Percentiles rank a stretch among this genome's conserved stretches.
Evolutionary conservation across 73 alveolate species (phyloP).

Genomic region (Uronychia setigera): DNA sequence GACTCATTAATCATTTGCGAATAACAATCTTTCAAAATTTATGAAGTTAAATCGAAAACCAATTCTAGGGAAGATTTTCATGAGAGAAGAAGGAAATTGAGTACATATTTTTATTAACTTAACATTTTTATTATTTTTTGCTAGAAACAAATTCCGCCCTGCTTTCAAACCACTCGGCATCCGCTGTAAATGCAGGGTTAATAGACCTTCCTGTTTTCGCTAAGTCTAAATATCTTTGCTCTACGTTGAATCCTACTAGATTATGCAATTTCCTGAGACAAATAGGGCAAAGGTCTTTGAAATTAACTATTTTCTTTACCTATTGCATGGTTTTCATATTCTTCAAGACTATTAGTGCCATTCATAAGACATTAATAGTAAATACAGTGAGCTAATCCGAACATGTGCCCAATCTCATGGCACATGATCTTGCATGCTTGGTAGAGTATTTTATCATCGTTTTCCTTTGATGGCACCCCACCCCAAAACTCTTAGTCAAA

Average conservation of each 20-base stretch:
- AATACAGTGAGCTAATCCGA: constrained; percentile 91
- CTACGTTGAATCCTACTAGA: constrained; percentile 12
- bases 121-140: too few relatives aligned
- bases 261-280: constrained; percentile 71
- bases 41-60: too few relatives aligned
- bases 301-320: neutral
- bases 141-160: neutral
- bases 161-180: neutral
- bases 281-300: constrained; percentile 77
- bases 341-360: constrained; percentile 78
- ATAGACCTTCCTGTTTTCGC: neutral
- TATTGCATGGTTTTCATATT: constrained; percentile 26
- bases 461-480: neutral
- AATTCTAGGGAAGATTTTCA: too few relatives aligned
- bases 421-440: constrained; percentile 83
- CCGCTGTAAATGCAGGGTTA: neutral
- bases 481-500: constrained; percentile 57
- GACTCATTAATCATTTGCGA: too few relatives aligned
- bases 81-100: too few relatives aligned
- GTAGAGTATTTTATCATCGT: constrained; percentile 23
- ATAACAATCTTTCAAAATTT: too few relatives aligned
- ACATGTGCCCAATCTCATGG: constrained; percentile 94
- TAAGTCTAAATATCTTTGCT: constrained; percentile 19
- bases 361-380: constrained; percentile 93
- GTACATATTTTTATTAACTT: too few relatives aligned